Conservation (phyloP, 1,139 yeast species). For the Geotrichum carabidarum region DNA sequence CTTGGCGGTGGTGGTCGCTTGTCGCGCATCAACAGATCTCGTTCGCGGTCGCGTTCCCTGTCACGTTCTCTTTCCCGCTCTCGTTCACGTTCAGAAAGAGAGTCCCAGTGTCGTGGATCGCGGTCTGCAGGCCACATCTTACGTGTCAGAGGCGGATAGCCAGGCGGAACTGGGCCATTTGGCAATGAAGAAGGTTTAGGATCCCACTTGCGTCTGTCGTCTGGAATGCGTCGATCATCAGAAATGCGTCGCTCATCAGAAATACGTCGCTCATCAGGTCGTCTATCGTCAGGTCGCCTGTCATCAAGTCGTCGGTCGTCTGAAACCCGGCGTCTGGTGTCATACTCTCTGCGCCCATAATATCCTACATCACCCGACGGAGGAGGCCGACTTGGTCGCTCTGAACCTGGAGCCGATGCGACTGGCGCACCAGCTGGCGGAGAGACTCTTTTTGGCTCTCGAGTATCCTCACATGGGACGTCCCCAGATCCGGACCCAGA, state of each 20-base stretch:
- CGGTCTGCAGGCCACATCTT: neutral
- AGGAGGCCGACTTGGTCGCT: neutral
- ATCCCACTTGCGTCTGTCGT: constrained; percentile 12
- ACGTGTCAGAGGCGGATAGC: constrained; percentile 14
- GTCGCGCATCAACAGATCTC: constrained; percentile 21
- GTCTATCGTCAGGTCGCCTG: too few relatives aligned
- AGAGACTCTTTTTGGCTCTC: too few relatives aligned
- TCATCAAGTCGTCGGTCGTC: too few relatives aligned
- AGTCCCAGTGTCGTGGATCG: constrained; percentile 21
- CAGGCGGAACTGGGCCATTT: constrained; percentile 6
- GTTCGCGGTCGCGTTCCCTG: constrained; percentile 22
- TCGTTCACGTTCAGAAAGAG: constrained; percentile 19
- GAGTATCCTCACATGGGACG: too few relatives aligned
- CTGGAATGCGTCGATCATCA: constrained; percentile 2
- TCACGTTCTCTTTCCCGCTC: constrained; percentile 19
- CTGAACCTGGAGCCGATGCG: neutral
- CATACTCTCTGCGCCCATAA: constrained; percentile 18
- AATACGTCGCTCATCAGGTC: too few relatives aligned
- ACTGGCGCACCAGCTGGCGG: too few relatives aligned
- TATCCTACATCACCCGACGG: neutral
- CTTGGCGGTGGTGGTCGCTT: constrained; percentile 1
- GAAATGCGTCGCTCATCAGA: too few relatives aligned
- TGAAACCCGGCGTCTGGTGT: constrained; percentile 9
- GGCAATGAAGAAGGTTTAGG: neutral
- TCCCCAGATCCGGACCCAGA: too few relatives aligned